Conservation (phyloP, 345 rosid genomes). For the Eucalyptus leucophloia region DNA sequence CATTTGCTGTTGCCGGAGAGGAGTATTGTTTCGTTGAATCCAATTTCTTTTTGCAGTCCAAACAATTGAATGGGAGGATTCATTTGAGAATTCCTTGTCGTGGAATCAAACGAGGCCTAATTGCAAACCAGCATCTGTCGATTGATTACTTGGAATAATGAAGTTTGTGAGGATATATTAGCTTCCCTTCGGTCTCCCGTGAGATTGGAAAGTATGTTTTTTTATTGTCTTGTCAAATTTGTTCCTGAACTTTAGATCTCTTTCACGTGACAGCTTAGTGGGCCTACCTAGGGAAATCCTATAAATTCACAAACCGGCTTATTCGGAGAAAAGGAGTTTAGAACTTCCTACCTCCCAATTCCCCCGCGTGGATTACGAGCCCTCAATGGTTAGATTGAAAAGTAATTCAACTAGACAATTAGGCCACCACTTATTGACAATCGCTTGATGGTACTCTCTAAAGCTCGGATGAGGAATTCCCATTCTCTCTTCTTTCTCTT, state of each 20-base stretch:
- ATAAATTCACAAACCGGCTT: neutral
- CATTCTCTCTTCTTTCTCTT: neutral
- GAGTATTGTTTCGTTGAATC: neutral
- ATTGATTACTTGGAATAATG: neutral
- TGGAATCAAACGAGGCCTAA: neutral
- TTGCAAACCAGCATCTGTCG: neutral
- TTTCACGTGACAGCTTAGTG: neutral
- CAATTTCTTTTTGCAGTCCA: neutral
- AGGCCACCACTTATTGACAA: neutral
- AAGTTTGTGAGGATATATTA: neutral
- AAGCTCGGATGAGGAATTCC: neutral
- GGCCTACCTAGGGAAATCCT: neutral
- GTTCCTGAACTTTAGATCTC: neutral
- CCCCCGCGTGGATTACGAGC: neutral
- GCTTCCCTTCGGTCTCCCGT: neutral
- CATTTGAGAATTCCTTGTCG: neutral
- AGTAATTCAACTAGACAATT: neutral
- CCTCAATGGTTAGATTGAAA: neutral
- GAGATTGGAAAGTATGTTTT: neutral
- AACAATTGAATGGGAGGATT: neutral
- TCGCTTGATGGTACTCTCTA: neutral
- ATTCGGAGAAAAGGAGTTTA: no score
- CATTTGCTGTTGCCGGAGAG: neutral
- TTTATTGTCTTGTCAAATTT: no score
- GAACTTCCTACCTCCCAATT: neutral